Evolutionary conservation across 257 asterid species (phyloP), one percentile per base, ranked within the genome.

Genomic region (Lantana camara): DNA sequence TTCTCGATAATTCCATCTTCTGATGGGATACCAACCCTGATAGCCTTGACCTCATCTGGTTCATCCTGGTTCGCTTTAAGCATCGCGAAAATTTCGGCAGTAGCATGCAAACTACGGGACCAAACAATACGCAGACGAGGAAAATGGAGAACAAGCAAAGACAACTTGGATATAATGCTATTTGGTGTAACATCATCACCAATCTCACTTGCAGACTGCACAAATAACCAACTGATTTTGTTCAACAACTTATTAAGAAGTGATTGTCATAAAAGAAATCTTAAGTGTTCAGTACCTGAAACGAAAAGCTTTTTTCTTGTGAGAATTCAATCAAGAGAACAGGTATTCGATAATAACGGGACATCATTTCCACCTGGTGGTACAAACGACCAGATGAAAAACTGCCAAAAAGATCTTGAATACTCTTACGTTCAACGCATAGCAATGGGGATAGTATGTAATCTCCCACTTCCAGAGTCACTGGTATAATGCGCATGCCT

Each of bases 311-410:
- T 74, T 93, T 93, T 77, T 93, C 97, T 74, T 85, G 97, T 60
- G 99, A 90, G 77, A 93, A 93, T 81, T 93, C 99, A 37, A 93
- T 93, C 23, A 93, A 86, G 57, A 93, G 97, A 82, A 90, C 97
- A 27, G 99, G 99, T 64, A 93, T 85, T 44, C 80, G 82, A 66
- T 93, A 93, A 63, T 90, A 90, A 35, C 99, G 99, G 14, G 97
- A 79, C 99, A 93, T 93, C 96, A 93, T 93, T 67, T 93, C 99
- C 83, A 76, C 99, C 78, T 93, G 99, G 79, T 86, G 85, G 75
- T 71, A 93, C 42, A 93, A 87, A 32, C 99, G 94, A 47, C 99
- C 99, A 49, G 99, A 93, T 70, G 97, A 66, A 79, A 93, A 93
- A 83, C 97, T 90, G 66, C 87, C 91, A 53, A 67, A 93, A 69